A percentile compares a stretch with the other conserved stretches of the same genome.
Conservation (phyloP, 495 filamentous ascomycete genomes). For the Pseudomonodictys pantanalensis region DNA sequence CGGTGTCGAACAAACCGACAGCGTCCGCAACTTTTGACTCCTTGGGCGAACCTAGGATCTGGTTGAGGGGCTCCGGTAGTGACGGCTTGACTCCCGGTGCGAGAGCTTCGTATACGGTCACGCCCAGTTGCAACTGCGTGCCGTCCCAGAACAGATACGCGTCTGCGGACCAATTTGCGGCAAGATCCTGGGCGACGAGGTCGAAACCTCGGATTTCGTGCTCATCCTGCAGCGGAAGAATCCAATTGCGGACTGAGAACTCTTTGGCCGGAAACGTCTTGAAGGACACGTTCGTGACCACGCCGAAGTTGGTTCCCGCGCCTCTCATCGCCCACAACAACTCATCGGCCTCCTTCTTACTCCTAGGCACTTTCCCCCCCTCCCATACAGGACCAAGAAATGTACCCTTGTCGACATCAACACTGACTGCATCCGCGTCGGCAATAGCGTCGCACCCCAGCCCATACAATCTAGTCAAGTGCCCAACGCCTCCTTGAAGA, state of each 20-base stretch:
- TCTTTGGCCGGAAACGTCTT: slow-evolving; percentile 48
- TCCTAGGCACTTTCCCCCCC: too few relatives aligned
- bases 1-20: slow-evolving; percentile 55
- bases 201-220: slow-evolving; percentile 48
- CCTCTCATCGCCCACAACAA: slow-evolving; percentile 62
- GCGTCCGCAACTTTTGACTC: slow-evolving; percentile 46
- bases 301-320: slow-evolving; percentile 62
- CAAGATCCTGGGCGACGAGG: slow-evolving; percentile 44
- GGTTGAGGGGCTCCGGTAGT: slow-evolving; percentile 27
- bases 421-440: slow-evolving; percentile 57
- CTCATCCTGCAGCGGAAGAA: slow-evolving; percentile 47
- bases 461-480: slow-evolving; percentile 55
- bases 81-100: slow-evolving; percentile 34
- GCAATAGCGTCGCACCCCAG: slow-evolving; percentile 62
- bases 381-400: slow-evolving; percentile 54
- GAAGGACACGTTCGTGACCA: slow-evolving; percentile 60
- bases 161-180: slow-evolving; percentile 52
- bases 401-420: slow-evolving; percentile 50
- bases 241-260: slow-evolving; percentile 52
- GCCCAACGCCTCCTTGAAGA: slow-evolving; percentile 65
- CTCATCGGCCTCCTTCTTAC: slow-evolving; percentile 52
- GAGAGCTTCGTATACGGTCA: slow-evolving; percentile 52
- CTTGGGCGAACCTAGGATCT: slow-evolving; percentile 43
- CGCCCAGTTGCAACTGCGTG: slow-evolving; percentile 51
- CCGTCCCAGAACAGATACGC: slow-evolving; percentile 57